phyloP scores from a whole-genome alignment of 1,284 basidiomycete genomes.

The Leccinum glutinopallens region DNA sequence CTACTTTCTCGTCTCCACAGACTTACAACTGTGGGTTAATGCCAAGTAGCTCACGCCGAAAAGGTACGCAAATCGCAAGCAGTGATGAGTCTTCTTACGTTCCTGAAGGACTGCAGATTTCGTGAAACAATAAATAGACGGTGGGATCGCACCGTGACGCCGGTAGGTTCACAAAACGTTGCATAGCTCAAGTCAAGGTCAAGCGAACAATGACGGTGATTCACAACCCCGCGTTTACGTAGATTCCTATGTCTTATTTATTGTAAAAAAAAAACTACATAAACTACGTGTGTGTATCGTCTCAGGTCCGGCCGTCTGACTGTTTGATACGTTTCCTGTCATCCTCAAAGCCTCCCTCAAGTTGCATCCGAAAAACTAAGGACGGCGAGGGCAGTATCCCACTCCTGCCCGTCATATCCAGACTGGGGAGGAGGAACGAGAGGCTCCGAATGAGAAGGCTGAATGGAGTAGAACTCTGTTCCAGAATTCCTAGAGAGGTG shows the following conservation, averaged over 20 bases:
- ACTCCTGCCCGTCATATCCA: conserved; percentile 30
- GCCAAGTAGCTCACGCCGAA: too few relatives aligned
- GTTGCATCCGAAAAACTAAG: conserved; percentile 26
- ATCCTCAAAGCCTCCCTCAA: conserved; percentile 2
- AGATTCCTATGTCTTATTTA: neutral
- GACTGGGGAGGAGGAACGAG: conserved; percentile 12
- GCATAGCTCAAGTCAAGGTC: too few relatives aligned
- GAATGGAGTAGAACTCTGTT: conserved; percentile 37
- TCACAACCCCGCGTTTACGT: neutral
- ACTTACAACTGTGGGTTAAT: too few relatives aligned
- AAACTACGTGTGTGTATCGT: neutral
- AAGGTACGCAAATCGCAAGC: too few relatives aligned
- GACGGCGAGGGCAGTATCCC: conserved; percentile 35
- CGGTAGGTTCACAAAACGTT: neutral
- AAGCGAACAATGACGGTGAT: neutral
- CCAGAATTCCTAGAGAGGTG: conserved; percentile 44
- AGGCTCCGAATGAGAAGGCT: conserved; percentile 21
- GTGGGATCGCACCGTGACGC: too few relatives aligned
- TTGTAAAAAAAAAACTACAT: neutral
- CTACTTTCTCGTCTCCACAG: too few relatives aligned
- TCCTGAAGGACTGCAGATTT: neutral
- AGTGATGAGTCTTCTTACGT: too few relatives aligned
- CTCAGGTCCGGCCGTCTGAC: conserved; percentile 19
- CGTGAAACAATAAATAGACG: neutral
- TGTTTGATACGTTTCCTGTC: neutral